Percentiles rank a stretch among this genome's conserved stretches.
These are phyloP conservation scores for Hsuehochloa calcarea DNA, from an alignment of 176 grass and related monocot genomes.

Conservation along the genomic window DNA sequence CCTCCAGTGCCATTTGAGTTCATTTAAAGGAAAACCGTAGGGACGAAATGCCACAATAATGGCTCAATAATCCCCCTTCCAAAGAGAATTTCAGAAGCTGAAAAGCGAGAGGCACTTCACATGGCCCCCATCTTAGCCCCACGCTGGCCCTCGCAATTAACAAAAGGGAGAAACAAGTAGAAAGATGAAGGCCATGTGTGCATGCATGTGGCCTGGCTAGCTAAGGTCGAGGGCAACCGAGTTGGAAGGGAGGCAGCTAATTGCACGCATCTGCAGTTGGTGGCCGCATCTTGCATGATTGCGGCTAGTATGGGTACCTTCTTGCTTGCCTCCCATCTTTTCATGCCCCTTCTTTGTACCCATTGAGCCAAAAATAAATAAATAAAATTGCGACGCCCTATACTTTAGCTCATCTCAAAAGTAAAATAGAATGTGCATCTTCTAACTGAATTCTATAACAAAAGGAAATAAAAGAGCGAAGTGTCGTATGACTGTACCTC, in stretches of 20 bases:
- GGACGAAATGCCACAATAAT: constrained; percentile 37
- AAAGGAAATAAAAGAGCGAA: background rate
- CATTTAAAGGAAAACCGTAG: constrained; percentile 5
- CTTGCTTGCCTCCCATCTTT: constrained; percentile 7
- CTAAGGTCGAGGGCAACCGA: constrained; percentile 27
- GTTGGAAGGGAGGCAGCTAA: constrained; percentile 41
- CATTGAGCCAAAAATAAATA: background rate
- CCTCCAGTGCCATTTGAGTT: background rate
- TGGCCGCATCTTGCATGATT: constrained; percentile 46
- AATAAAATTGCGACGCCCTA: background rate
- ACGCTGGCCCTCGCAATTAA: constrained; percentile 37
- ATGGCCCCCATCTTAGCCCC: constrained; percentile 68
- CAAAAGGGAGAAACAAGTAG: constrained; percentile 18
- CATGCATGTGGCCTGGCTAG: constrained; percentile 54
- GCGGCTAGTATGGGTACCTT: constrained; percentile 24
- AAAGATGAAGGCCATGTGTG: constrained; percentile 57
- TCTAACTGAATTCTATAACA: background rate
- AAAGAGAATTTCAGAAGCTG: constrained; percentile 16
- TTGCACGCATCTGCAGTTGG: constrained; percentile 39
- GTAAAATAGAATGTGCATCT: background rate
- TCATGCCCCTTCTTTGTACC: background rate
- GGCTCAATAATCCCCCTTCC: constrained; percentile 34
- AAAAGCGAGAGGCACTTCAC: constrained; percentile 44
- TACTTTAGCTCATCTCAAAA: background rate
- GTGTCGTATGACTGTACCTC: background rate